Conservation (phyloP, 2,329 filamentous ascomycete genomes). For the Aureobasidium sp. region DNA sequence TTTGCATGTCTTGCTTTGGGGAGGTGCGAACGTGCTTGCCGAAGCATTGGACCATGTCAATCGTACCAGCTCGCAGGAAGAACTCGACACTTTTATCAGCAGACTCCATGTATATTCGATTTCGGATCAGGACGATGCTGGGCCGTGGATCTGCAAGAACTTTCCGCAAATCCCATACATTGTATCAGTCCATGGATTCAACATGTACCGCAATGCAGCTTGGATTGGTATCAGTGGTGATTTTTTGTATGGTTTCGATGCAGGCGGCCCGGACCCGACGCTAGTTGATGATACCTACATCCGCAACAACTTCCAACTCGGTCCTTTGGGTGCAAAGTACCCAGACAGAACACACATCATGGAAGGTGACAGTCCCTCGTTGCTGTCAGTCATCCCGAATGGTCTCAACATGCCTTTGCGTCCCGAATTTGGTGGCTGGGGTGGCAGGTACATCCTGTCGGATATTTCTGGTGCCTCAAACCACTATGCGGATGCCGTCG, state of each 20-base stretch:
- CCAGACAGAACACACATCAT: conserved; percentile 42
- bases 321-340: conserved; percentile 34
- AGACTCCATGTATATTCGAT: conserved; percentile 47
- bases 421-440: conserved; percentile 43
- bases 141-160: conserved; percentile 45
- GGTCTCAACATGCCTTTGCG: conserved; percentile 38
- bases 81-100: conserved; percentile 30
- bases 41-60: conserved; percentile 37
- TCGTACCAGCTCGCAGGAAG: conserved; percentile 19
- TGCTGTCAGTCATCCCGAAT: conserved; percentile 42
- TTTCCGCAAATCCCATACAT: conserved; percentile 51
- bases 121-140: conserved; percentile 51
- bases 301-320: conserved; percentile 45
- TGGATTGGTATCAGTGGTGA: conserved; percentile 51
- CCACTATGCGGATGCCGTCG: conserved; percentile 31
- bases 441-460: conserved; percentile 36
- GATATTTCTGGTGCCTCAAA: conserved; percentile 28
- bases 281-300: conserved; percentile 45
- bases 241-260: conserved; percentile 37
- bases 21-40: conserved; percentile 44
- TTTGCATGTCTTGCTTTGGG: conserved; percentile 42
- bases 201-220: conserved; percentile 44
- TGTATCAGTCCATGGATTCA: conserved; percentile 47
- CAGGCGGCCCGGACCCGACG: conserved; percentile 40
- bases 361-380: conserved; percentile 46